Evolutionary conservation across 495 filamentous ascomycete genomes (phyloP).

Genomic region (Darksidea phi): DNA sequence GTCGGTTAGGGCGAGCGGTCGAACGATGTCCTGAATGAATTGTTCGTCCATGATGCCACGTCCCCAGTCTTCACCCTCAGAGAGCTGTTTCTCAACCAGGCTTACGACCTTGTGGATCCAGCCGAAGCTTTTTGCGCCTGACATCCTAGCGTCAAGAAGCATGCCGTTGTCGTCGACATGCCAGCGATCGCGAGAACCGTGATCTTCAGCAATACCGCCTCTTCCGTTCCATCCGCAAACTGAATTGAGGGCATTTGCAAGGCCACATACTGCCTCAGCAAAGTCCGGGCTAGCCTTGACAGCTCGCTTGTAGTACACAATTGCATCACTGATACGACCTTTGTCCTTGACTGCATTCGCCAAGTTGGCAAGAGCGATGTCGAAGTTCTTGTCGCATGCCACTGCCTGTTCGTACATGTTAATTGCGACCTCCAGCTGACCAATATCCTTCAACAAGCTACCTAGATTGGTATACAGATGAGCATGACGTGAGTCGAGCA

Average conservation of each 20-base stretch:
- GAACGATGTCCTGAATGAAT: constrained; percentile 53
- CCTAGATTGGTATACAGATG: constrained; percentile 97
- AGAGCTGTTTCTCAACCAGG: constrained; percentile 88
- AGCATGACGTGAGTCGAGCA: constrained; percentile 86
- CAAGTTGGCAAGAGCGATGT: constrained; percentile 94
- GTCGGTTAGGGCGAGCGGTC: constrained; percentile 47
- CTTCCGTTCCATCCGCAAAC: constrained; percentile 94
- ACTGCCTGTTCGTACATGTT: constrained; percentile 98
- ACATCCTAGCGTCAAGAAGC: constrained; percentile 68
- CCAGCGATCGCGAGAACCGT: constrained; percentile 81
- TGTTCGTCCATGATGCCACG: constrained; percentile 63
- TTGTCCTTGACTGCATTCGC: constrained; percentile 98
- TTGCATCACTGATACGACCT: constrained; percentile 87
- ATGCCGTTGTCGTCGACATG: constrained; percentile 87
- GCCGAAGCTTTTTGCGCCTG: constrained; percentile 61
- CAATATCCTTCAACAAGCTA: constrained; percentile 94
- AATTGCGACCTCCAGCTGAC: constrained; percentile 86
- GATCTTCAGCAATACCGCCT: constrained; percentile 73
- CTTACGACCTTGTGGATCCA: constrained; percentile 96
- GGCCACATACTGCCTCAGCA: constrained; percentile 92
- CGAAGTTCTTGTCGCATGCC: constrained; percentile 84
- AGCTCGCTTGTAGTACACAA: constrained; percentile 85
- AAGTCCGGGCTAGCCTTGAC: constrained; percentile 92
- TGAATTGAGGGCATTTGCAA: constrained; percentile 94
- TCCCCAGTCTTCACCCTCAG: constrained; percentile 86